Conservation (phyloP, 2,329 filamentous ascomycete species). For the Trichophyton rubrum region DNA sequence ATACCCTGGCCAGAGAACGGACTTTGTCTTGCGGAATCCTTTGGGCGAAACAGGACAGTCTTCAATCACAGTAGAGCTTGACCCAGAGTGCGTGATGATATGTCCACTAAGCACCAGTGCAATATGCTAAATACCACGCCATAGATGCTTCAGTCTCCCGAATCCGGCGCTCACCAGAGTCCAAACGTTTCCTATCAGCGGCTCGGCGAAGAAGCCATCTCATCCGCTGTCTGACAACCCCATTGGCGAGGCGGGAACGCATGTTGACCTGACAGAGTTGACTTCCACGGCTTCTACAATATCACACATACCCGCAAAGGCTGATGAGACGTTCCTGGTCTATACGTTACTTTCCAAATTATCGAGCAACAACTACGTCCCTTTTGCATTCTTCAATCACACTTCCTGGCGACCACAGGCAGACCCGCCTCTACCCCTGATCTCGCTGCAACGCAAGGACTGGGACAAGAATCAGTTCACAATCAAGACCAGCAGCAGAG, state of each 20-base stretch:
- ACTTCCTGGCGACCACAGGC: slow-evolving; percentile 34
- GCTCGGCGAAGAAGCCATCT: neutral
- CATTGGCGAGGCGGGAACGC: neutral
- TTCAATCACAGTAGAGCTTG: slow-evolving; percentile 23
- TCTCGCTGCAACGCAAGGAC: slow-evolving; percentile 21
- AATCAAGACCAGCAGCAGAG: slow-evolving; percentile 20
- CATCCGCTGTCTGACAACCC: slow-evolving; percentile 5
- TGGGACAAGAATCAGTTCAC: slow-evolving; percentile 36
- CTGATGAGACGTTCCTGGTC: slow-evolving; percentile 32
- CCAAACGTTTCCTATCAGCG: slow-evolving; percentile 27
- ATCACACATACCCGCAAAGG: slow-evolving; percentile 18
- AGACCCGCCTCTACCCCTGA: slow-evolving; percentile 23
- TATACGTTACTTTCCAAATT: slow-evolving; percentile 38
- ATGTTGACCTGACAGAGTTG: slow-evolving; percentile 20
- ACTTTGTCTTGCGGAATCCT: slow-evolving; percentile 22
- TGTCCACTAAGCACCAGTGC: no score
- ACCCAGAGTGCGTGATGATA: slow-evolving; percentile 25
- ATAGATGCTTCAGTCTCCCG: slow-evolving; percentile 33
- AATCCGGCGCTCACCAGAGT: slow-evolving; percentile 31
- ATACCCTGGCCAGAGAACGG: slow-evolving; percentile 36
- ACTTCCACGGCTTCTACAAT: slow-evolving; percentile 20
- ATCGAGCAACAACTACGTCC: slow-evolving; percentile 31
- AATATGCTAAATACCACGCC: neutral
- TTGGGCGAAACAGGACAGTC: slow-evolving; percentile 7
- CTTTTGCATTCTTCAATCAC: slow-evolving; percentile 38